Percentiles rank a stretch among this genome's conserved stretches.
These are phyloP conservation scores for Aspergillus pseudotamarii DNA, from an alignment of 2,329 filamentous ascomycete species.

Conservation along the genomic window DNA sequence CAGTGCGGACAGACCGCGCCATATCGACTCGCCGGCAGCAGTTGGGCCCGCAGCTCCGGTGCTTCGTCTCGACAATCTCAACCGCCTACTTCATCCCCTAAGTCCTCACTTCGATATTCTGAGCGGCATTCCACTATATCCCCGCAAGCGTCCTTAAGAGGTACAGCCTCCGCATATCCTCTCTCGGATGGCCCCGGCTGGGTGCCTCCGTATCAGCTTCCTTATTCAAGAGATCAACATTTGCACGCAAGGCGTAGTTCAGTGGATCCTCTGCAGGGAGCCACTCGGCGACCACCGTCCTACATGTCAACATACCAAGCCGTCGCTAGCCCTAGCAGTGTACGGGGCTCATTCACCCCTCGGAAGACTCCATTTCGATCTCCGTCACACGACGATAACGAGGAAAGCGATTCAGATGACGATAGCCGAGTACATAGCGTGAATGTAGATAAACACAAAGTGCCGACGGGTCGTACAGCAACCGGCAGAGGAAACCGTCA, in stretches of 20 bases:
- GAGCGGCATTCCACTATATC: constrained; percentile 39
- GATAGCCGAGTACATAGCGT: constrained; percentile 38
- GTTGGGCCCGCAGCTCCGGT: constrained; percentile 51
- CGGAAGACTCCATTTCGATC: constrained; percentile 22
- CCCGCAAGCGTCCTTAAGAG: constrained; percentile 43
- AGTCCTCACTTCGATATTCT: constrained; percentile 35
- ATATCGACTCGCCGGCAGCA: constrained; percentile 34
- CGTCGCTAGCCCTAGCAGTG: constrained; percentile 17
- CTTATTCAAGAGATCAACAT: constrained; percentile 34
- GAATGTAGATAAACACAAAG: constrained; percentile 31
- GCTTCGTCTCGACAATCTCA: constrained; percentile 15
- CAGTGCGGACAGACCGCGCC: constrained; percentile 27
- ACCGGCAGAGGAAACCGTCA: constrained; percentile 25
- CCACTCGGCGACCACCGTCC: constrained; percentile 23
- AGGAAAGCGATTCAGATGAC: constrained; percentile 24
- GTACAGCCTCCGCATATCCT: constrained; percentile 39
- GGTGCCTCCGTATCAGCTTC: constrained; percentile 41
- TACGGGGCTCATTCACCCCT: constrained; percentile 15
- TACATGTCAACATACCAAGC: constrained; percentile 29
- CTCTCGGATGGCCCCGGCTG: constrained; percentile 54
- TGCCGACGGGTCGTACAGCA: constrained; percentile 23
- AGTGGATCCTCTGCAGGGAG: constrained; percentile 34
- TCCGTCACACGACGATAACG: constrained; percentile 23
- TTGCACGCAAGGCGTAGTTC: constrained; percentile 35
- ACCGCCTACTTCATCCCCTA: constrained; percentile 26